Percentiles rank a stretch among this genome's conserved stretches.
These are phyloP conservation scores for Cornus florida DNA, from an alignment of 148 eudicot species.

Conservation along the genomic window DNA sequence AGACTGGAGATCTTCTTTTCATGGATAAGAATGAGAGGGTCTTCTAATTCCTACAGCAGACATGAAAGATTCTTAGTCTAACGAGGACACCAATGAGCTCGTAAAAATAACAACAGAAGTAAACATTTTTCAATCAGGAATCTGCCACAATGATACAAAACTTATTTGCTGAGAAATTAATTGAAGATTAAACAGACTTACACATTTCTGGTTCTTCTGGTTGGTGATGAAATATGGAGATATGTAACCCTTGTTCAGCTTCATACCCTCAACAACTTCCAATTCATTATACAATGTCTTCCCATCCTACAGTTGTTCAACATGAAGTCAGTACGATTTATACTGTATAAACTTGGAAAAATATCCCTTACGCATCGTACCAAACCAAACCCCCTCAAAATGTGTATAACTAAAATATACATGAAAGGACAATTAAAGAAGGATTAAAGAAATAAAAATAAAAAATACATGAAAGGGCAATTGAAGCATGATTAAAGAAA, in stretches of 20 bases:
- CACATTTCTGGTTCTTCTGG: slow-evolving; percentile 68
- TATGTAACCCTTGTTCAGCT: slow-evolving; percentile 59
- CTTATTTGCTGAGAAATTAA: neutral
- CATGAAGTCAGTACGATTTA: neutral
- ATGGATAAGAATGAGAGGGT: slow-evolving; percentile 61
- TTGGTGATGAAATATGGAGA: slow-evolving; percentile 63
- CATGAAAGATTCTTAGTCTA: neutral
- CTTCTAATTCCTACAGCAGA: slow-evolving; percentile 55
- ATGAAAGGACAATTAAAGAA: too few relatives aligned
- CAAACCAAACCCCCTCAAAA: too few relatives aligned
- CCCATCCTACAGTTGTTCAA: slow-evolving; percentile 56
- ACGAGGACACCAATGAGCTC: neutral
- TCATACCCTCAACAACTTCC: slow-evolving; percentile 72
- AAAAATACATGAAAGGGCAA: too few relatives aligned
- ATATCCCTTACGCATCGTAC: neutral
- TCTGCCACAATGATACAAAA: neutral
- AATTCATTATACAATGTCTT: slow-evolving; percentile 64
- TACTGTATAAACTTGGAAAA: neutral
- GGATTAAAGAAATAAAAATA: too few relatives aligned
- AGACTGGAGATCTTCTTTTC: slow-evolving; percentile 71
- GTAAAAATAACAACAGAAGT: neutral
- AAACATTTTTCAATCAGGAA: neutral
- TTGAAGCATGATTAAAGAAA: too few relatives aligned
- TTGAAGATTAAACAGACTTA: slow-evolving; percentile 13
- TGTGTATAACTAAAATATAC: too few relatives aligned